Evolutionary conservation across 208 protist species (phyloP).

Genomic region (Trypanosoma brucei): DNA sequence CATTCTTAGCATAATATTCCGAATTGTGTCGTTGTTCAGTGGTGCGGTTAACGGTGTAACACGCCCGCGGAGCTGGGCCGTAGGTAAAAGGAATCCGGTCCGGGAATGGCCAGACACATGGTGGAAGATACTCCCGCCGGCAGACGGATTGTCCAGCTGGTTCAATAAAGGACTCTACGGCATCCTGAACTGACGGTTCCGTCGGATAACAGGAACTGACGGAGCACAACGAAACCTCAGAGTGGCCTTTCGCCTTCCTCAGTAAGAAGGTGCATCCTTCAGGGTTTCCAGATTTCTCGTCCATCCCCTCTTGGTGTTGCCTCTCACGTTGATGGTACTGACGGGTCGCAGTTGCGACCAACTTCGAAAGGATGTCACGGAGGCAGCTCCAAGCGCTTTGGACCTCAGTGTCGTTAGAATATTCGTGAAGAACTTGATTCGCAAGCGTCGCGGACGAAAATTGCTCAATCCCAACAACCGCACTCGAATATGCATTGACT

Average conservation of each 20-base stretch:
- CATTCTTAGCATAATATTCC: slow-evolving; percentile 20
- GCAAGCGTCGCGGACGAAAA: slow-evolving; percentile 18
- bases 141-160: slow-evolving; percentile 20
- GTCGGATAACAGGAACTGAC: slow-evolving; percentile 18
- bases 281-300: no score
- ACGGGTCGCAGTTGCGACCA: slow-evolving; percentile 7
- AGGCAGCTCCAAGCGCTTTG: slow-evolving; percentile 26
- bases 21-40: slow-evolving; percentile 24
- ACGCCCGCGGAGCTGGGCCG: slow-evolving; percentile 10
- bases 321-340: neutral
- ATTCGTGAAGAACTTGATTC: slow-evolving; percentile 18
- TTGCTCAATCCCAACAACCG: slow-evolving; percentile 32
- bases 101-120: slow-evolving; percentile 29
- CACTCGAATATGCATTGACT: slow-evolving; percentile 45
- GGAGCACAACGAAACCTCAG: slow-evolving; percentile 17
- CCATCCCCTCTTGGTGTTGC: neutral
- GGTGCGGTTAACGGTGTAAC: slow-evolving; percentile 20
- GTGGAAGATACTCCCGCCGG: slow-evolving; percentile 29
- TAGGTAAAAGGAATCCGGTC: slow-evolving; percentile 46
- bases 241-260: slow-evolving; percentile 10
- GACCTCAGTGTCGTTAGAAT: slow-evolving; percentile 16
- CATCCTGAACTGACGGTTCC: slow-evolving; percentile 1
- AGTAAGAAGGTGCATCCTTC: slow-evolving; percentile 13
- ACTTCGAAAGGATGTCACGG: slow-evolving; percentile 16
- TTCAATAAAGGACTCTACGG: slow-evolving; percentile 22